These are phyloP conservation scores for Emergomyces africanus DNA, from an alignment of 2,329 filamentous ascomycete species.

Conservation along the genomic window DNA sequence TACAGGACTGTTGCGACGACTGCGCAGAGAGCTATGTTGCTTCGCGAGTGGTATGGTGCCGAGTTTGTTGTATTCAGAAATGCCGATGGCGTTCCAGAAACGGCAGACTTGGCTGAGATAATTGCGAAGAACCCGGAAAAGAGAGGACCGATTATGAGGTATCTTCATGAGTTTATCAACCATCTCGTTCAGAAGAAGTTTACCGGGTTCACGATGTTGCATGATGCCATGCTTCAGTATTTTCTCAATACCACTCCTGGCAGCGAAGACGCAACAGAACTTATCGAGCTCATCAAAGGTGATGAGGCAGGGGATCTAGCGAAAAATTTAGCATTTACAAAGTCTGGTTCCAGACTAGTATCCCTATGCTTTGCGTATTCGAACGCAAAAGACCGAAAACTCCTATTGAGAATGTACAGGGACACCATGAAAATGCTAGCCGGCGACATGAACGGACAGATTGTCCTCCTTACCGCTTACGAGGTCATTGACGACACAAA, in stretches of 20 bases:
- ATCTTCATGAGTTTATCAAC: conserved; percentile 77
- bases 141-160: conserved; percentile 72
- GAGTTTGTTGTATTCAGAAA: conserved; percentile 76
- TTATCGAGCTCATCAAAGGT: conserved; percentile 79
- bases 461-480: conserved; percentile 71
- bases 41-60: conserved; percentile 92
- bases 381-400: conserved; percentile 82
- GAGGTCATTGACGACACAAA: conserved; percentile 94
- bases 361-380: conserved; percentile 74
- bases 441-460: conserved; percentile 63
- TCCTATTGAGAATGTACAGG: conserved; percentile 78
- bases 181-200: conserved; percentile 90
- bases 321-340: conserved; percentile 94
- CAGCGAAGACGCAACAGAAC: conserved; percentile 72
- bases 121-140: conserved; percentile 71
- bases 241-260: conserved; percentile 67
- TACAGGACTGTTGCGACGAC: conserved; percentile 80
- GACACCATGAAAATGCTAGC: conserved; percentile 80
- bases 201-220: conserved; percentile 92
- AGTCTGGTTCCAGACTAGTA: conserved; percentile 69
- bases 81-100: conserved; percentile 35
- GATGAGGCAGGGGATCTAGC: conserved; percentile 82
- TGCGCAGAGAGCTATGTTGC: conserved; percentile 69
- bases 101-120: conserved; percentile 53
- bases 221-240: conserved; percentile 97